Evolutionary conservation across 1,284 basidiomycete genomes (phyloP).

Genomic region (Phellinidium pouzarii): DNA sequence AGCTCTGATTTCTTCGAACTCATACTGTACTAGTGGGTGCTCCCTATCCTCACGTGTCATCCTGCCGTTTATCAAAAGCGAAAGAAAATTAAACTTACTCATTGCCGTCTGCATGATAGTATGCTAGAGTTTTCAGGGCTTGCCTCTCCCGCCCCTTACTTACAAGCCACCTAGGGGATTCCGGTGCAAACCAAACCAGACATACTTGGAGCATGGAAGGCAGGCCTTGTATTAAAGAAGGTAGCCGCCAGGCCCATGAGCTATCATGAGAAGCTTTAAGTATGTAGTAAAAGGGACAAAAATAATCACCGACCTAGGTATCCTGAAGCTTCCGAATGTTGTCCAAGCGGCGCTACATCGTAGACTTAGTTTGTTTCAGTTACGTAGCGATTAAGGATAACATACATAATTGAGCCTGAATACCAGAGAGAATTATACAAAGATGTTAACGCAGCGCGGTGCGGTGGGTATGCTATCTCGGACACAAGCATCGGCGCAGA

Average conservation of each 20-base stretch:
- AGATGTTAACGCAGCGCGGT: conserved; percentile 46
- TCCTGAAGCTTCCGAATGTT: conserved; percentile 52
- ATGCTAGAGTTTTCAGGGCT: conserved; percentile 42
- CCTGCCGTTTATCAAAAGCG: conserved; percentile 23
- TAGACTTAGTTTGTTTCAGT: conserved; percentile 4
- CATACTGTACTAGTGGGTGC: conserved; percentile 54
- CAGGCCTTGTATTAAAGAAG: conserved; percentile 53
- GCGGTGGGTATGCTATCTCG: conserved; percentile 49
- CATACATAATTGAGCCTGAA: conserved; percentile 31
- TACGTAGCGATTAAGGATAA: conserved; percentile 9
- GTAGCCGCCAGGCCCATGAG: conserved; percentile 56
- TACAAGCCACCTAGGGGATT: conserved; percentile 56
- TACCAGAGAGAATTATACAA: conserved; percentile 53
- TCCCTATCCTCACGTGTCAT: conserved; percentile 26
- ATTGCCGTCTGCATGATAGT: conserved; percentile 50
- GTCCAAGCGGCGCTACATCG: conserved; percentile 46
- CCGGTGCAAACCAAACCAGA: conserved; percentile 50
- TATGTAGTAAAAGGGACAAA: not conserved
- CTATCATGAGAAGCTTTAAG: conserved; percentile 54
- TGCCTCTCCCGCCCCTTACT: conserved; percentile 43
- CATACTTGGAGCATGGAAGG: conserved; percentile 49
- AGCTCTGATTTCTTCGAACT: conserved; percentile 55
- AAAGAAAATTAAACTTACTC: conserved; percentile 34
- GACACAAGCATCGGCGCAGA: conserved; percentile 48
- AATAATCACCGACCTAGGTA: conserved; percentile 26